Percentiles rank a stretch among this genome's conserved stretches.
Conservation (phyloP, 306 rosid genomes). For the Medicago lupulina region DNA sequence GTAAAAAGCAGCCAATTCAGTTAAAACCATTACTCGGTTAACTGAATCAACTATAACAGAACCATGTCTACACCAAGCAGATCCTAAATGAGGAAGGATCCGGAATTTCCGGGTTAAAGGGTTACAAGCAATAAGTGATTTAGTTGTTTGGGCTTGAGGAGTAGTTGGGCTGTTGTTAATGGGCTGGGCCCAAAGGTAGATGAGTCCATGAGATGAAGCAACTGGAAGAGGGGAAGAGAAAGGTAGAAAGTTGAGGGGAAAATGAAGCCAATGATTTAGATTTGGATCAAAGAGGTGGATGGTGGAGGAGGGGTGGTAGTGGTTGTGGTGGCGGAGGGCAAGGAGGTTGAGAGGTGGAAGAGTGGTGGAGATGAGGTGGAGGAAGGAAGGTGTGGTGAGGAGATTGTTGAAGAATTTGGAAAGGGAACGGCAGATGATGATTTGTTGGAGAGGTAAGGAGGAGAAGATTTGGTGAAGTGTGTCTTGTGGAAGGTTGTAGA, state of each 20-base stretch:
- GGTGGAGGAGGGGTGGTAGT: slow-evolving; percentile 40
- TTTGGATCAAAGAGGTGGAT: slow-evolving; percentile 75
- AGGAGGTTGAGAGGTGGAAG: slow-evolving; percentile 63
- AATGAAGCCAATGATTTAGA: slow-evolving; percentile 60
- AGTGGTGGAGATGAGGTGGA: slow-evolving; percentile 59
- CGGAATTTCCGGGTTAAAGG: slow-evolving; percentile 76
- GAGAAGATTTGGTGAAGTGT: slow-evolving; percentile 83
- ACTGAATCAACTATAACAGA: slow-evolving; percentile 76
- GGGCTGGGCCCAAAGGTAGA: slow-evolving; percentile 85
- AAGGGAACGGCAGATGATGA: slow-evolving; percentile 75
- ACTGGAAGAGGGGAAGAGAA: slow-evolving; percentile 78
- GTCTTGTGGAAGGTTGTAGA: slow-evolving; percentile 75
- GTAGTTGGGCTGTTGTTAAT: background rate
- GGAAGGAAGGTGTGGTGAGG: slow-evolving; percentile 68
- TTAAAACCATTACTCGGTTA: slow-evolving; percentile 76
- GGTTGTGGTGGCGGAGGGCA: slow-evolving; percentile 70
- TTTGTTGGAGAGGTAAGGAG: slow-evolving; percentile 76
- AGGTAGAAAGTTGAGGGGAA: slow-evolving; percentile 80
- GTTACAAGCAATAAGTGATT: slow-evolving; percentile 77
- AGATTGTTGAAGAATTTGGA: slow-evolving; percentile 67
- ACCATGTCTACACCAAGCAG: slow-evolving; percentile 97
- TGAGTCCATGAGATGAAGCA: slow-evolving; percentile 81
- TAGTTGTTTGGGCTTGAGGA: slow-evolving; percentile 29
- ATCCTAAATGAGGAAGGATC: slow-evolving; percentile 80
- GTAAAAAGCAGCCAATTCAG: slow-evolving; percentile 84